Evolutionary conservation across 75 land plant species (phyloP).

Genomic region (Gnetum montanum): DNA sequence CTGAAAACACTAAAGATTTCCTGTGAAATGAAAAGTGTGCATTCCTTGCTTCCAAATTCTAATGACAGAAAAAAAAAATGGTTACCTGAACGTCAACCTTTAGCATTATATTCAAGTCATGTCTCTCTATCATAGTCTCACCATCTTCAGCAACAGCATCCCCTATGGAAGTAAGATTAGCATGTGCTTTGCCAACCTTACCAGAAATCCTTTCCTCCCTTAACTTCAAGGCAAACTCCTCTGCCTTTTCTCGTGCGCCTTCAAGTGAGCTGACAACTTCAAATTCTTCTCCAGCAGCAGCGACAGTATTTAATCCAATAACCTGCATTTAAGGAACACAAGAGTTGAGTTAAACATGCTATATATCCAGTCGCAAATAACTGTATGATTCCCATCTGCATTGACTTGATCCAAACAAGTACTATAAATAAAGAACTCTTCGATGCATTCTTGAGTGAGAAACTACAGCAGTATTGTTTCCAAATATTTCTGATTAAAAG

Average conservation of each 20-base stretch:
- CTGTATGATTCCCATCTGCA: too few species aligned
- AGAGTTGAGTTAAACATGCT: too few species aligned
- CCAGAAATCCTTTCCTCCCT: conserved; percentile 52
- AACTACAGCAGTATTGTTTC: too few species aligned
- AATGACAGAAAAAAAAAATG: conserved; percentile 4
- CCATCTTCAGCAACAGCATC: conserved; percentile 69
- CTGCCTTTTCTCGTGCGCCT: conserved; percentile 76
- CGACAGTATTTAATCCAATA: conserved; percentile 81
- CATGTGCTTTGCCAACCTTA: conserved; percentile 79
- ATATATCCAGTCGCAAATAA: too few species aligned
- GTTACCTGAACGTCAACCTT: conserved; percentile 99
- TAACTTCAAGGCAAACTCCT: conserved; percentile 41
- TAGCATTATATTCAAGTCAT: conserved; percentile 79
- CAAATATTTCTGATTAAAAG: too few species aligned
- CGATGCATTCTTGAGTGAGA: too few species aligned
- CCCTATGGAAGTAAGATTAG: conserved; percentile 84
- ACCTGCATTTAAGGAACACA: conserved; percentile 63
- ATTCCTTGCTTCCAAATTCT: too few species aligned
- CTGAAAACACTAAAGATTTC: too few species aligned
- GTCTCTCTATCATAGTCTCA: conserved; percentile 67
- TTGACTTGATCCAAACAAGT: too few species aligned
- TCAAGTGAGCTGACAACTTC: conserved; percentile 77
- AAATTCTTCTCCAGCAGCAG: conserved; percentile 95
- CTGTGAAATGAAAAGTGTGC: too few species aligned
- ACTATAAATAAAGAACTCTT: too few species aligned